Percentiles rank a stretch among this genome's conserved stretches.
Evolutionary conservation across 2,329 filamentous ascomycete species (phyloP).

Genomic region (Fusarium sp.): DNA sequence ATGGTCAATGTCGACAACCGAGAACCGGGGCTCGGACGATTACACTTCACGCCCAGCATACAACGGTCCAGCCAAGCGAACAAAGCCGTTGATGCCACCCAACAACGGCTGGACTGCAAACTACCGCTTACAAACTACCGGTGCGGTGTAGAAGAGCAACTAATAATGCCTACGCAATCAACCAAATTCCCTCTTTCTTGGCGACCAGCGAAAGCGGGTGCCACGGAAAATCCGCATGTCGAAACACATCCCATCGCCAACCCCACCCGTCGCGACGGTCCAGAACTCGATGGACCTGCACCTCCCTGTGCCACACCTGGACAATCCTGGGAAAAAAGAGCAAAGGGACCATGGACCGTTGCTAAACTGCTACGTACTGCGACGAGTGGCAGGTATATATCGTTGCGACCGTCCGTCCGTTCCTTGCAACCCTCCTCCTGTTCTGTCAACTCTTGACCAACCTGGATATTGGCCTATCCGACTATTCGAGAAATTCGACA

Average conservation of each 20-base stretch:
- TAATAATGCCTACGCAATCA: neutral
- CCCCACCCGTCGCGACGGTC: constrained; percentile 41
- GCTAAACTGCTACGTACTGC: neutral
- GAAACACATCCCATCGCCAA: constrained; percentile 24
- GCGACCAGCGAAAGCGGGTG: constrained; percentile 2
- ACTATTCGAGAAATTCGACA: neutral
- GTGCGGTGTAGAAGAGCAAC: neutral
- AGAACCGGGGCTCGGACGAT: neutral
- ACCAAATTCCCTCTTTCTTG: constrained; percentile 18
- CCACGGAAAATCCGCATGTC: constrained; percentile 22
- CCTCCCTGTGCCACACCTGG: constrained; percentile 42
- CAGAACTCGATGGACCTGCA: constrained; percentile 46
- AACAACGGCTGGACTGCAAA: neutral
- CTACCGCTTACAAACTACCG: neutral
- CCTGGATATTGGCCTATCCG: neutral
- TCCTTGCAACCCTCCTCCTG: neutral
- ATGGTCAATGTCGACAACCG: neutral
- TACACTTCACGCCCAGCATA: neutral
- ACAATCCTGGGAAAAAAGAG: constrained; percentile 25
- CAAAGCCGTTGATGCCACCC: neutral
- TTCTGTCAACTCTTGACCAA: neutral
- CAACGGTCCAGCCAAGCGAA: neutral
- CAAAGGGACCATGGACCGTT: constrained; percentile 2
- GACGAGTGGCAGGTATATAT: constrained; percentile 17
- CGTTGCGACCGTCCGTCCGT: constrained; percentile 19